Conservation (phyloP, 2,329 filamentous ascomycete genomes). For the Magnaporthales sp. region DNA sequence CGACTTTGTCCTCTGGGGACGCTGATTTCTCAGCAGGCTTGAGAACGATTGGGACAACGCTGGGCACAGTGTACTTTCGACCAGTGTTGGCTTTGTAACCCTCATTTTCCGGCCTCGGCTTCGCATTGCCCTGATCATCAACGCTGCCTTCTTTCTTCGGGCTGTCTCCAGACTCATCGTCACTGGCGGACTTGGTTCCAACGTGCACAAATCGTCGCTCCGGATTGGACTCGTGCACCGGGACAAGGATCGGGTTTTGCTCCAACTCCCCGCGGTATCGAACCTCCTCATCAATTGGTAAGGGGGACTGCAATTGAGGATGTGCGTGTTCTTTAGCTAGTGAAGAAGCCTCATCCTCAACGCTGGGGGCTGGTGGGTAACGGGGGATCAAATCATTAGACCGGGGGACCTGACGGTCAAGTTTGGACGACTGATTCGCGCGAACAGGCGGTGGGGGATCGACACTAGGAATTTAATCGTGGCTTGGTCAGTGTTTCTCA, state of each 20-base stretch:
- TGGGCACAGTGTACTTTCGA: constrained; percentile 24
- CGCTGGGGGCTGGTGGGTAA: constrained; percentile 53
- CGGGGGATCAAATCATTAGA: constrained; percentile 8
- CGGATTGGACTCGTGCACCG: constrained; percentile 49
- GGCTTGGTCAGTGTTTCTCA: background rate
- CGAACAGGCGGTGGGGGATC: constrained; percentile 9
- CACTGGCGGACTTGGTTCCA: constrained; percentile 20
- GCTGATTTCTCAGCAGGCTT: constrained; percentile 18
- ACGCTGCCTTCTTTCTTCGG: constrained; percentile 19
- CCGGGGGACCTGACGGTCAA: constrained; percentile 8
- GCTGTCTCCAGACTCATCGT: constrained; percentile 5
- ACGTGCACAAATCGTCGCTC: constrained; percentile 60
- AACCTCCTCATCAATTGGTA: constrained; percentile 41
- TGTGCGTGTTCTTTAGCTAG: constrained; percentile 49
- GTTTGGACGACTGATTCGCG: constrained; percentile 8
- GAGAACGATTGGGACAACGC: constrained; percentile 9
- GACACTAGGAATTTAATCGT: background rate
- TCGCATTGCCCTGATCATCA: constrained; percentile 8
- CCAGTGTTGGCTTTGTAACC: constrained; percentile 33
- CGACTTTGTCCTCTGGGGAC: background rate
- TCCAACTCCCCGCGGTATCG: constrained; percentile 56
- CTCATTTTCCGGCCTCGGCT: background rate
- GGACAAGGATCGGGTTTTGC: constrained; percentile 58
- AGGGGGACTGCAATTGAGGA: constrained; percentile 17
- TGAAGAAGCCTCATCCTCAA: constrained; percentile 60